Evolutionary conservation across 1,139 yeast genomes (phyloP).

Genomic region (Meyerozyma athensensis): DNA sequence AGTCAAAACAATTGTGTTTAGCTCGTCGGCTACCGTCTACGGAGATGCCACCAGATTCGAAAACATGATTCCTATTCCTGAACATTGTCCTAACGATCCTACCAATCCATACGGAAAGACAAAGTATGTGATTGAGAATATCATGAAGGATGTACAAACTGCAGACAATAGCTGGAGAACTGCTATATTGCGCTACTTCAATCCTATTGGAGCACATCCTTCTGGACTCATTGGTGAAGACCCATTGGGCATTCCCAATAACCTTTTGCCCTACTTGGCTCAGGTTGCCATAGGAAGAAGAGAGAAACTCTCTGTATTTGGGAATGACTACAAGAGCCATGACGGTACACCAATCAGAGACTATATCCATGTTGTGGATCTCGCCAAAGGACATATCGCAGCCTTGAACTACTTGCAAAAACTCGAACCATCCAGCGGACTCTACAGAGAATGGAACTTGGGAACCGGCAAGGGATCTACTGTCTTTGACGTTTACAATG

Average conservation of each 20-base stretch:
- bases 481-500: slow-evolving; percentile 65
- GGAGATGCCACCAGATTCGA: slow-evolving; percentile 77
- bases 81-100: slow-evolving; percentile 71
- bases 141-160: slow-evolving; percentile 52
- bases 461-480: slow-evolving; percentile 81
- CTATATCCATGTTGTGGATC: slow-evolving; percentile 76
- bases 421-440: slow-evolving; percentile 31
- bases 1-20: slow-evolving; percentile 64
- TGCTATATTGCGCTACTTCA: slow-evolving; percentile 71
- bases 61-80: slow-evolving; percentile 77
- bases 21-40: slow-evolving; percentile 80
- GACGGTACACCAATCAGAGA: slow-evolving; percentile 85
- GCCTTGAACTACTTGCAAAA: slow-evolving; percentile 57
- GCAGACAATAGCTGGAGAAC: slow-evolving; percentile 50
- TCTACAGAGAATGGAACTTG: slow-evolving; percentile 75
- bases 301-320: slow-evolving; percentile 60
- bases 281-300: slow-evolving; percentile 76
- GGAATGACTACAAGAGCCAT: slow-evolving; percentile 61
- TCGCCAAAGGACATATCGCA: slow-evolving; percentile 76
- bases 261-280: slow-evolving; percentile 68
- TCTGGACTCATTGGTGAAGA: slow-evolving; percentile 78
- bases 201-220: slow-evolving; percentile 85
- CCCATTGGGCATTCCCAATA: slow-evolving; percentile 74
- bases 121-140: slow-evolving; percentile 60
- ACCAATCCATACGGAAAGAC: slow-evolving; percentile 78